phyloP scores from a whole-genome alignment of 2,329 filamentous ascomycete genomes.

The Ceratocystis papillata region DNA sequence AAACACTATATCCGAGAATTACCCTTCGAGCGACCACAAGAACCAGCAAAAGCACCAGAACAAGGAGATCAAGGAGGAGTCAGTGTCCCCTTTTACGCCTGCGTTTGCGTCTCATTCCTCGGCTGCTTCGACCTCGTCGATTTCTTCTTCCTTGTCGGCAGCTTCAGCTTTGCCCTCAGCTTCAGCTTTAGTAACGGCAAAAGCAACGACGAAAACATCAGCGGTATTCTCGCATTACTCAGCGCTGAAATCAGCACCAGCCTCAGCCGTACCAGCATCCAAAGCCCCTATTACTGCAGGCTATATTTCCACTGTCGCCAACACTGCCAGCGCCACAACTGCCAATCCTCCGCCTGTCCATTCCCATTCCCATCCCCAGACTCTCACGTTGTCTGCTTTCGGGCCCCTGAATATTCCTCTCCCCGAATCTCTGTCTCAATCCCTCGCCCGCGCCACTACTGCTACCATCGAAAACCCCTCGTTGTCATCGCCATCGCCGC shows the following conservation, averaged over 20 bases:
- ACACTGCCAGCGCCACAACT: conserved; percentile 8
- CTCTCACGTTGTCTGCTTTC: conserved; percentile 15
- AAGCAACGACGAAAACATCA: conserved; percentile 2
- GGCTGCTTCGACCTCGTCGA: not conserved
- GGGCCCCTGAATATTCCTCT: conserved; percentile 15
- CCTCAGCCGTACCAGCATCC: not conserved
- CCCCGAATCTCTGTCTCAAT: conserved; percentile 6
- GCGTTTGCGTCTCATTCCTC: conserved; percentile 12
- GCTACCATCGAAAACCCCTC: not conserved
- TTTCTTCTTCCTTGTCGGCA: not conserved
- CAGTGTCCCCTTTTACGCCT: conserved; percentile 1
- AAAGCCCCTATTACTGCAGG: not conserved
- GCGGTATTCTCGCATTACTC: not conserved
- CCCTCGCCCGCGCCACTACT: not conserved
- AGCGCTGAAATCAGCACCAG: too few relatives aligned
- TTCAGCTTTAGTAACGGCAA: too few relatives aligned
- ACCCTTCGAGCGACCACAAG: not conserved
- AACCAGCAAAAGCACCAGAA: not conserved
- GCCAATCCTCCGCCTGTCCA: not conserved
- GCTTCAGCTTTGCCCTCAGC: too few relatives aligned
- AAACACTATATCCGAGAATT: conserved; percentile 1
- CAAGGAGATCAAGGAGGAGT: not conserved
- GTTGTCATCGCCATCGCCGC: not conserved
- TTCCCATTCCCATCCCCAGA: conserved; percentile 11
- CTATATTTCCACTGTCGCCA: not conserved